Percentiles rank a stretch among this genome's conserved stretches.
phyloP scores from a whole-genome alignment of 805 yeast genomes.

The Starmerella stigmatis region DNA sequence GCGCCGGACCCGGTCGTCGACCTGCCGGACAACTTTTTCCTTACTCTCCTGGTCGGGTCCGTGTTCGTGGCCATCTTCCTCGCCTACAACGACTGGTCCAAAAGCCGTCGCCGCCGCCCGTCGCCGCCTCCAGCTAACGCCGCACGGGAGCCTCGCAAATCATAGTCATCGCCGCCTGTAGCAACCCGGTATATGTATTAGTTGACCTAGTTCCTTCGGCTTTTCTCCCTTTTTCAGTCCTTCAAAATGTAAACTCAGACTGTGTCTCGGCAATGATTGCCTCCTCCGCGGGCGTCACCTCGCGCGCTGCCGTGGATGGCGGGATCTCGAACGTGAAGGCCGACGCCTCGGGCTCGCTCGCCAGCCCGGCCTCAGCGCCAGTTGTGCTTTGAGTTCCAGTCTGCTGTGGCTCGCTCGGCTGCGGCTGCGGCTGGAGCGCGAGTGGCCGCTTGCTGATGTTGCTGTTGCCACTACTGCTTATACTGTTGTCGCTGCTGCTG shows the following conservation, averaged over 20 bases:
- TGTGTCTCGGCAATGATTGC: constrained; percentile 12
- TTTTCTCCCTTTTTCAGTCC: background rate
- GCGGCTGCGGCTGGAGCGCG: too few species aligned
- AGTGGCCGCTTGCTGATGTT: too few species aligned
- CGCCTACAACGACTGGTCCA: constrained; percentile 9
- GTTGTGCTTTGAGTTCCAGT: background rate
- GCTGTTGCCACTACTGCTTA: too few species aligned
- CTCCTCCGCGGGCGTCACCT: constrained; percentile 18
- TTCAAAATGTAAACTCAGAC: constrained; percentile 12
- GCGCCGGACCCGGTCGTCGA: constrained; percentile 19
- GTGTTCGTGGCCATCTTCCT: constrained; percentile 14
- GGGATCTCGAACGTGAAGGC: constrained; percentile 13
- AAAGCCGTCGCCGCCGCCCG: background rate
- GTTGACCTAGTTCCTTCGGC: background rate
- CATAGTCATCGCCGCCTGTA: background rate
- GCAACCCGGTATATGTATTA: background rate
- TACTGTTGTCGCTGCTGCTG: too few species aligned
- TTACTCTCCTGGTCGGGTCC: constrained; percentile 19
- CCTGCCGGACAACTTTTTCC: constrained; percentile 23
- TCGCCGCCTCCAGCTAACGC: too few species aligned
- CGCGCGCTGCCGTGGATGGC: constrained; percentile 4
- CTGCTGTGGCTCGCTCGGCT: too few species aligned
- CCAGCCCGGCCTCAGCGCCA: background rate
- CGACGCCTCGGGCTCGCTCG: background rate
- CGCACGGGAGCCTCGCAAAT: background rate